Percentiles rank a stretch among this genome's conserved stretches.
Evolutionary conservation across 2,329 filamentous ascomycete species (phyloP).

Genomic region (Penicillium rolfsii): DNA sequence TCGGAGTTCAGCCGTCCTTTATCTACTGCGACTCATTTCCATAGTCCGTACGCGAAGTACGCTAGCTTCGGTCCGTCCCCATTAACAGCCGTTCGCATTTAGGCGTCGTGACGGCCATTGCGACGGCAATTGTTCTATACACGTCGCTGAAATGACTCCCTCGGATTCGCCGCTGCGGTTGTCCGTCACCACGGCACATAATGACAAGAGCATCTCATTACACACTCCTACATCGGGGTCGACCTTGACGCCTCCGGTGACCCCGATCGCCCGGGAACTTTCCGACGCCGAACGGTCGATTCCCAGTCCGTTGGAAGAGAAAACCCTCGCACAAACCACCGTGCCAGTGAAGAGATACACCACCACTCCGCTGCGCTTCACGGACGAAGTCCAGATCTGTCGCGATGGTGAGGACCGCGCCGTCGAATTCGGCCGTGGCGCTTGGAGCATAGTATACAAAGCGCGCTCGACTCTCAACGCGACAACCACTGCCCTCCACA

Average conservation of each 20-base stretch:
- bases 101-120: neutral
- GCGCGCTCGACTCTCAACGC: conserved; percentile 34
- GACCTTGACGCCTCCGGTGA: conserved; percentile 41
- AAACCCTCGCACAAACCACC: conserved; percentile 4
- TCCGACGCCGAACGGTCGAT: conserved; percentile 12
- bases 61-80: neutral
- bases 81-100: neutral
- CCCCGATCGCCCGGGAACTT: conserved; percentile 34
- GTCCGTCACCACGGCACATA: conserved; percentile 32
- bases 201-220: conserved; percentile 15
- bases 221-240: conserved; percentile 20
- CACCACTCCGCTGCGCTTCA: conserved; percentile 34
- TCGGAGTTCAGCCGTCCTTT: neutral
- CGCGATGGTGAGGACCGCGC: conserved; percentile 33
- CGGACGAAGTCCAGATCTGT: conserved; percentile 40
- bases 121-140: neutral
- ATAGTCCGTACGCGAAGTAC: no score
- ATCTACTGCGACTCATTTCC: neutral
- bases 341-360: conserved; percentile 11
- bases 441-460: conserved; percentile 54
- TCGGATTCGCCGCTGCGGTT: conserved; percentile 30
- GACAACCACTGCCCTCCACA: conserved; percentile 22
- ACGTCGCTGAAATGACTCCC: conserved; percentile 16
- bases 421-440: conserved; percentile 49
- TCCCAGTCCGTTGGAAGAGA: conserved; percentile 12